Evolutionary conservation across 148 eudicot species (phyloP), one percentile per base, ranked within the genome.

Genomic region (Chenopodium quinoa): DNA sequence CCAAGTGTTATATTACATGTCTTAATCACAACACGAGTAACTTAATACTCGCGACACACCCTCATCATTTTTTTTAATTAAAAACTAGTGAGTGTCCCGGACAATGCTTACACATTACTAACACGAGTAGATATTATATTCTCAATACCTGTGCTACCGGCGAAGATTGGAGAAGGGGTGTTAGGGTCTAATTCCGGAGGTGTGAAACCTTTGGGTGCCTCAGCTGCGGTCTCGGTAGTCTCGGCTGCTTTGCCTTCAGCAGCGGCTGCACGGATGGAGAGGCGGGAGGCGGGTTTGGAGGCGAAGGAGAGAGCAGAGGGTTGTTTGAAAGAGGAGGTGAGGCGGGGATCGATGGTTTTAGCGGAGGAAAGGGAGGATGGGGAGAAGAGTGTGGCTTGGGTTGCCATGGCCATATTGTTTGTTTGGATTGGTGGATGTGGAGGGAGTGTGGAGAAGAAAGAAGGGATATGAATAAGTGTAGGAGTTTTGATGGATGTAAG

Each of bases 91-190:
- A 11, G 54, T 50, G 54, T 11, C 3, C 54, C 54, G 16, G 16
- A 13, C 16, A 0, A 50, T 50, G 16, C 54, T 4, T 40, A 3
- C 12, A 52, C 56, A 14, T 52, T 10, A 11, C 14, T 10, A 12
- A 52, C 11, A 52, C 56, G 3, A 12, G 0, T 0, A 52, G 17
- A 10, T 52, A 52, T 40, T 40, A 56, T 56, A 19, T 56, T 56
- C 14, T 9, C 4, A 11, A 6, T 72, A 74, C 77, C 77, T 0
- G 99, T 96, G 90, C 97, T 92, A 7, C 98, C 99, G 0, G 88
- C 99, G 63, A 96, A 96, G 84, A 96, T 96, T 4, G 99, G 99
- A 2, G 98, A 93, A 1, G 98, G 99, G 8, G 92, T 92, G 87
- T 80, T 88, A 11, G 99, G 99, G 90, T 96, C 99, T 34, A 96